Evolutionary conservation across 371 early-diverging fungal species (phyloP), one percentile per base, ranked within the genome.

Genomic region (Cokeromyces recurvatus): DNA sequence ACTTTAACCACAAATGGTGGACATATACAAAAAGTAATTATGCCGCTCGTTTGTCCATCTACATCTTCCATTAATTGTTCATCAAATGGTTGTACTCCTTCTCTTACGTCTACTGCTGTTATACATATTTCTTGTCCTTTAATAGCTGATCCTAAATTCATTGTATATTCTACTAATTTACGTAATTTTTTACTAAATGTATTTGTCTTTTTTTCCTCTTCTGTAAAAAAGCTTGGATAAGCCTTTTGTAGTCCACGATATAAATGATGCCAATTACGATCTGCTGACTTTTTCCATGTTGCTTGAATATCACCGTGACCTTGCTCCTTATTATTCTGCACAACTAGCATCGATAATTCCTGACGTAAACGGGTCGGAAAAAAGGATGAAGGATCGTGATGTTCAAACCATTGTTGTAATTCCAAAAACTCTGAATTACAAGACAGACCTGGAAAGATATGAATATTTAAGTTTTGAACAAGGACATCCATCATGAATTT

Each of bases 401-500:
- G 29, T 22, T 66, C 62, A 29, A 66, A 59, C 48, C 59, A 64
- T 16, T 49, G 17, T 10, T 53, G 53, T 6, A 64, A 22, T 42
- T 37, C 32, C 29, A 41, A 31, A 38, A 34, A 59, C 23, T 29
- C 61, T 20, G 36, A 35, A 48, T 44, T 53, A 41, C 50, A 38
- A 25, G 68, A 46, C 22, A 68, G 16, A 3, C 64, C 68, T 27
- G 58, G 60, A 43, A 61, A 58, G 16, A 43, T 47, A 27, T 59
- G 53, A n/a, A 59, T 53, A 39, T 60, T 68, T 24, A 74, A 24
- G 32, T 64, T 69, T 38, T 70, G 68, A 4, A 74, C 66, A 16
- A 74, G 53, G 1, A 70, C 71, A 42, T 74, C 74, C 70, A 69
- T 74, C 49, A 74, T 74, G 43, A 70, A 74, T 36, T 74, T 74